Evolutionary conservation across 306 rosid genomes (phyloP).

Genomic region (Lotus japonicus): DNA sequence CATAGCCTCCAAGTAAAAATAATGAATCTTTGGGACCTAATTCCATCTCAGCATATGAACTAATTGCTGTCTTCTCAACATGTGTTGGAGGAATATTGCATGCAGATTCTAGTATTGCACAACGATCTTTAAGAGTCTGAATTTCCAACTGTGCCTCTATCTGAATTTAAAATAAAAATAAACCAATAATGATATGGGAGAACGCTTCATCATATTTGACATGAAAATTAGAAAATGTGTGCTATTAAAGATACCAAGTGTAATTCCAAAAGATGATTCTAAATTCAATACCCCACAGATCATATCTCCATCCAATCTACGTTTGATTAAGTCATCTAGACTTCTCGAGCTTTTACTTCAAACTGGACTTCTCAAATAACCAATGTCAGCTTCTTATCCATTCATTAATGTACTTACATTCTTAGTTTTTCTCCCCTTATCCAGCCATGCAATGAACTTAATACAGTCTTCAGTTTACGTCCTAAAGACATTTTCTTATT

Average conservation of each 20-base stretch:
- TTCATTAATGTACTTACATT: background rate
- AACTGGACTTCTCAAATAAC: conserved; percentile 9
- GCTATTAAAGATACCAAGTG: background rate
- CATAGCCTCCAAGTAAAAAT: conserved; percentile 63
- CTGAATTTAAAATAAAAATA: conserved; percentile 33
- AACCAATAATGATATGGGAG: background rate
- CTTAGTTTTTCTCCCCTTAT: background rate
- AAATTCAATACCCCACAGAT: background rate
- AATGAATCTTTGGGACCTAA: conserved; percentile 56
- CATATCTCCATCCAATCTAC: background rate
- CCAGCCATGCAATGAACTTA: background rate
- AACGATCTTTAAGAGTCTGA: conserved; percentile 42
- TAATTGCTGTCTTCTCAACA: conserved; percentile 29
- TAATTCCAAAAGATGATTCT: background rate
- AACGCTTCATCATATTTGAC: background rate
- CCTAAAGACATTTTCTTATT: background rate
- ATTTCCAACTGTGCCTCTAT: conserved; percentile 54
- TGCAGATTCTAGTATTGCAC: conserved; percentile 31
- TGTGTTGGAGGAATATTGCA: conserved; percentile 18
- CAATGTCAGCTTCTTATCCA: conserved; percentile 4
- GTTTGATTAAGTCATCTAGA: conserved; percentile 2
- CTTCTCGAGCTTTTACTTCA: background rate
- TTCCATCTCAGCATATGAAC: conserved; percentile 26
- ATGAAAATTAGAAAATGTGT: background rate
- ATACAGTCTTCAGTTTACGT: background rate